Conservation (phyloP, 768 basidiomycete species). For the Russula sp. region DNA sequence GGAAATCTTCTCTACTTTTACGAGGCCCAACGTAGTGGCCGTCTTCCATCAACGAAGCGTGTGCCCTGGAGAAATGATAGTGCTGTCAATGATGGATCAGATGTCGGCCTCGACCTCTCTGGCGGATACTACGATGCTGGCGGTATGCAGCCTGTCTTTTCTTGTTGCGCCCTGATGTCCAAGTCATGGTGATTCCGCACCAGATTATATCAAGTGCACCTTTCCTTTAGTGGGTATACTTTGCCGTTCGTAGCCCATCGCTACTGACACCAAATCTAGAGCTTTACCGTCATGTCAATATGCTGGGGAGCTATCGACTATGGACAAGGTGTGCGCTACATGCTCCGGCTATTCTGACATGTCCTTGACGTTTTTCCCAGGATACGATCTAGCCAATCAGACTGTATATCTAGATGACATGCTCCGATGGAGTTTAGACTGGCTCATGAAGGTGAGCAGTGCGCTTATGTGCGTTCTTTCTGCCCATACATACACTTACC, state of each 20-base stretch:
- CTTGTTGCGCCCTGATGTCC: neutral
- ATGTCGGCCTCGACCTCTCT: constrained; percentile 64
- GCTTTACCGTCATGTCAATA: constrained; percentile 76
- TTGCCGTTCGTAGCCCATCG: neutral
- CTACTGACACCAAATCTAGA: constrained; percentile 33
- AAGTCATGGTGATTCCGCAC: neutral
- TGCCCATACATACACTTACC: neutral
- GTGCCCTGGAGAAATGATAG: constrained; percentile 87
- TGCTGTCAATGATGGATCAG: constrained; percentile 65
- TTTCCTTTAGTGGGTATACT: constrained; percentile 60
- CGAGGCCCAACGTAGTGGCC: constrained; percentile 83
- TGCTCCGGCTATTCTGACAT: neutral
- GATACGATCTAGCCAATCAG: constrained; percentile 80
- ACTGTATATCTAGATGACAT: constrained; percentile 88
- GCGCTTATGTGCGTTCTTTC: neutral
- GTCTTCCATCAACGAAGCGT: constrained; percentile 57
- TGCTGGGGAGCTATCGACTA: constrained; percentile 89
- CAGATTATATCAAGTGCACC: constrained; percentile 85
- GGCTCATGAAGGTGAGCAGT: constrained; percentile 74
- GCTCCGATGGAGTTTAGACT: constrained; percentile 86
- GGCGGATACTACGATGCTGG: constrained; percentile 95
- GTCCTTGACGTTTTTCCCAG: constrained; percentile 29
- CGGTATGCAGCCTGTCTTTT: constrained; percentile 38
- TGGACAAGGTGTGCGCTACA: constrained; percentile 50
- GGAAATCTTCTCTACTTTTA: constrained; percentile 85